These are phyloP conservation scores for Talaromyces ruber DNA, from an alignment of 495 filamentous ascomycete species.

Conservation along the genomic window DNA sequence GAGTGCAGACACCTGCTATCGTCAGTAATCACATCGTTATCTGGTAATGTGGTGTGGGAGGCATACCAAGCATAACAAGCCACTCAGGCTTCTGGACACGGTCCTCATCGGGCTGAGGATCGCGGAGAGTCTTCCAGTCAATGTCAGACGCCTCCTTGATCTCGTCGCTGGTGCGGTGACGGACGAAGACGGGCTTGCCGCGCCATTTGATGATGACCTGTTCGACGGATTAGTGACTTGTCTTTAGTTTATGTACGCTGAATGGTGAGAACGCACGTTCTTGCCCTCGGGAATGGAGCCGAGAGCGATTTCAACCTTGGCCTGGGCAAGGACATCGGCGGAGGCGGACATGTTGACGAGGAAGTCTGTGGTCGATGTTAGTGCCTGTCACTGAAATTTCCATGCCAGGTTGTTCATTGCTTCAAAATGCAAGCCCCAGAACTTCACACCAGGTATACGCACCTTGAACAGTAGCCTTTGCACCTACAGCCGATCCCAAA, in stretches of 20 bases:
- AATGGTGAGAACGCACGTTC: constrained; percentile 62
- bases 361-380: constrained; percentile 61
- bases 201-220: constrained; percentile 99
- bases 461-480: constrained; percentile 97
- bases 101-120: constrained; percentile 84
- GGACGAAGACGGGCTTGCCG: constrained; percentile 99
- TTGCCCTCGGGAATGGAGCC: constrained; percentile 93
- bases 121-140: constrained; percentile 71
- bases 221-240: constrained; percentile 7
- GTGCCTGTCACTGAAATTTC: background rate
- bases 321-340: constrained; percentile 96
- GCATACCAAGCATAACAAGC: constrained; percentile 93
- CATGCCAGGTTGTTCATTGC: too few relatives aligned
- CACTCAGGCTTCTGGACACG: constrained; percentile 98
- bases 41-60: background rate
- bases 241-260: background rate
- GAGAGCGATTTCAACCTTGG: constrained; percentile 97
- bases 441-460: constrained; percentile 22
- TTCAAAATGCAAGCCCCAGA: background rate
- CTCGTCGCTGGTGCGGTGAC: constrained; percentile 85
- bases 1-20: constrained; percentile 83
- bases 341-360: constrained; percentile 99
- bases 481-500: constrained; percentile 79
- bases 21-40: background rate
- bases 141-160: constrained; percentile 76